Base-by-base conservation (phyloP, 1,284 basidiomycete species). In the Fistulinella staudtii region DNA sequence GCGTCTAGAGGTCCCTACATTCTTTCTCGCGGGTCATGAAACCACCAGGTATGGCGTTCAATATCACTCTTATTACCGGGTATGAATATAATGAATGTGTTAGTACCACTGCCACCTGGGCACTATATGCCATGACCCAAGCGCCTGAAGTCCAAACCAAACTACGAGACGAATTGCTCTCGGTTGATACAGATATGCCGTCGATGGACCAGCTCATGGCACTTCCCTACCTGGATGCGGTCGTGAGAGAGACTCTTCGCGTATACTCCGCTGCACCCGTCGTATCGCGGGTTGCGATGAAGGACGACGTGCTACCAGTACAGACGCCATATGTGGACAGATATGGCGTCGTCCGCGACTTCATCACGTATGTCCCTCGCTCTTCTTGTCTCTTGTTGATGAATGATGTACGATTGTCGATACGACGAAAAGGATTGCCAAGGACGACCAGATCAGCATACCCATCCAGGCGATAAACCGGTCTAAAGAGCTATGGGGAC, bases 11-110 rank as follows among this genome's bases (percentile, higher is more conserved):
- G 59, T 73, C 9, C 62, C 58, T 10, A 61, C 56, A 10, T 54
- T 46, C 31, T 39, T 85, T 3, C 66, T 79, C 5, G 80, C 82
- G 4, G 89, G 89, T 0, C 85, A 91, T 61, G 89, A 92, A 59
- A 92, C 90, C 3, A 84, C 81, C 0, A 79, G 81, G 75, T 76
- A 53, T 5, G 6, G 14, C 14, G 7, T 18, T 24, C 13, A n/a
- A n/a, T n/a, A n/a, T n/a, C n/a, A n/a, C n/a, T n/a, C n/a, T n/a
- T n/a, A n/a, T n/a, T n/a, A n/a, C n/a, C n/a, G n/a, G n/a, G n/a
- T n/a, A n/a, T n/a, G n/a, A n/a, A n/a, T n/a, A n/a, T n/a, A n/a
- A n/a, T n/a, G n/a, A n/a, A 13, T 33, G 9, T 13, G 7, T 36
- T 13, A 74, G 79, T 34, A 78, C 77, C 0, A 71, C 68, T 3